Base-by-base conservation (phyloP, 345 rosid genomes). In the Luvunga scandens region DNA sequence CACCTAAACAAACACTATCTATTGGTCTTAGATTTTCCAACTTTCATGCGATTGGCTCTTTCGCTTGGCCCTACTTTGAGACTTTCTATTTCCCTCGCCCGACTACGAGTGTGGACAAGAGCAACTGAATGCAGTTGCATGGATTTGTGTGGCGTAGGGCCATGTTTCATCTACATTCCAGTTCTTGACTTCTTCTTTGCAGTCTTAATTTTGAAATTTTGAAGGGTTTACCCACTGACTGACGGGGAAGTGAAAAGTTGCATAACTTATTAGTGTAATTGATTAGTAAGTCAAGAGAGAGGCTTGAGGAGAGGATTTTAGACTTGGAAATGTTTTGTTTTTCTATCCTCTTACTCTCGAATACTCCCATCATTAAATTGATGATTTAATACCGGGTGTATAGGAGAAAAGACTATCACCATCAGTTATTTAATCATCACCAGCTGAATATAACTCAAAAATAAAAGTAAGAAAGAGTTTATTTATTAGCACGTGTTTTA, bases 1-100 rank as follows among this genome's bases (percentile, higher is more conserved):
- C 72, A 79, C 64, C 28, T 13, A 62, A 75, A 78, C 72, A 79
- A 72, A 75, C 78, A 82, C 69, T 33, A 61, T 66, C 64, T 10
- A 5, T 55, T 66, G 68, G 80, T 60, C 82, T 78, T 76, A 78
- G 83, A 80, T 77, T 78, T 79, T 77, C 59, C 65, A 2, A 2
- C 18, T 33, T 72, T 81, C 68, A 68, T 60, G 28, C 62, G 27
- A 59, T 22, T 59, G 25, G 62, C 62, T 9, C 27, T 3, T 12
- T 45, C 50, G 12, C 13, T 45, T 59, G 12, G 27, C 62, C 62
- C 27, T 53, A 53, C 22, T 2, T n/a, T 59, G 3, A 3, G 9
- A 24, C 7, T 59, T 59, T 59, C 27, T 59, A 22, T 9, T 59
- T n/a, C 45, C 2, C 45, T 22, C 25, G 36, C 36, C 39, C 33